phyloP scores from a whole-genome alignment of 164 flowering plant species.

The Hamamelis virginiana region DNA sequence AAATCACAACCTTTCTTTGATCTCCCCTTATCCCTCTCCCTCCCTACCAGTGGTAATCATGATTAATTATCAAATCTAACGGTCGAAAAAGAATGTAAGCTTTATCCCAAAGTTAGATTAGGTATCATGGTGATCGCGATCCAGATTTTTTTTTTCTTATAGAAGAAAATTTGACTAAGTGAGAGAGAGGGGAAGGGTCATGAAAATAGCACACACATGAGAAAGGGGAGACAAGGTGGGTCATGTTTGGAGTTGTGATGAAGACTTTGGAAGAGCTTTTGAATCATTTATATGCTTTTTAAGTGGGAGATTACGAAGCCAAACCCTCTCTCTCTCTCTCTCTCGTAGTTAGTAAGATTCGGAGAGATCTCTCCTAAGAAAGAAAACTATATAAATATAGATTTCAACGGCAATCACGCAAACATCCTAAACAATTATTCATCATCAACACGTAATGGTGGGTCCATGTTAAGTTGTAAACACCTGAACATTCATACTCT shows the following conservation, averaged over 20 bases:
- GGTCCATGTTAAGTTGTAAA: constrained; percentile 20
- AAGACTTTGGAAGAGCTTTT: constrained; percentile 51
- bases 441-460: constrained; percentile 50
- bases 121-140: too few relatives aligned
- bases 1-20: neutral
- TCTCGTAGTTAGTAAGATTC: constrained; percentile 67
- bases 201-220: constrained; percentile 20
- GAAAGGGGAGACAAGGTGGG: constrained; percentile 49
- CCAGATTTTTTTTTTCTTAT: neutral
- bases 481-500: constrained; percentile 32
- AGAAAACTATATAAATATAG: constrained; percentile 16
- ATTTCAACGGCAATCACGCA: constrained; percentile 76
- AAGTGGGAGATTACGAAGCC: constrained; percentile 25
- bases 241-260: constrained; percentile 52
- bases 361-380: constrained; percentile 43
- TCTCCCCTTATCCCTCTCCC: neutral
- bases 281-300: constrained; percentile 28
- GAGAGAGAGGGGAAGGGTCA: neutral
- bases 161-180: constrained; percentile 28
- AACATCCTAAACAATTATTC: constrained; percentile 44
- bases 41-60: neutral
- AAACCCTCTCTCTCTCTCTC: constrained; percentile 12
- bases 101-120: constrained; percentile 13
- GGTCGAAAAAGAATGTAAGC: constrained; percentile 24
- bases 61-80: constrained; percentile 28